Conservation (phyloP, 306 rosid species). For the Cicer cuneatum region DNA sequence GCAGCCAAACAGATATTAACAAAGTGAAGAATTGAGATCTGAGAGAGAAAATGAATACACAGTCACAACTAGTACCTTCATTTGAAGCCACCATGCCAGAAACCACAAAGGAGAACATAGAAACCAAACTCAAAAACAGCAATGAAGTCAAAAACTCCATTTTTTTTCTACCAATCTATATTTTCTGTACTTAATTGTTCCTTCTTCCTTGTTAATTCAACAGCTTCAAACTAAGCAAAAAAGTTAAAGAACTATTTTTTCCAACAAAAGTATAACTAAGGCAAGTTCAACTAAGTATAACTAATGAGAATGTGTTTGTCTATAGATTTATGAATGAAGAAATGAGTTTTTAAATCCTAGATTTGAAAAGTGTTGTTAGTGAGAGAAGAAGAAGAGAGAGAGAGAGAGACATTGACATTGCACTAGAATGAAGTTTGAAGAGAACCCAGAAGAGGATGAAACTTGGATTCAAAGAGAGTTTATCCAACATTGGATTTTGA, state of each 20-base stretch:
- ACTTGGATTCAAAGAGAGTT: slow-evolving; percentile 87
- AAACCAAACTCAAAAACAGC: slow-evolving; percentile 61
- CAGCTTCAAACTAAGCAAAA: slow-evolving; percentile 15
- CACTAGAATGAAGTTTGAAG: slow-evolving; percentile 39
- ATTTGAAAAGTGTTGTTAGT: slow-evolving; percentile 44
- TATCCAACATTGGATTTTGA: slow-evolving; percentile 50
- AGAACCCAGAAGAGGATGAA: slow-evolving; percentile 55
- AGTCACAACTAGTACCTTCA: slow-evolving; percentile 67
- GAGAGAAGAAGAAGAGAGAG: slow-evolving; percentile 29
- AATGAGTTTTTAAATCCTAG: slow-evolving; percentile 47
- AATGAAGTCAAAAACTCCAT: slow-evolving; percentile 67
- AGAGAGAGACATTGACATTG: slow-evolving; percentile 49
- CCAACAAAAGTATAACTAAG: slow-evolving; percentile 40
- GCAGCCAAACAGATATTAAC: slow-evolving; percentile 42
- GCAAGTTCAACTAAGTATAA: slow-evolving; percentile 47
- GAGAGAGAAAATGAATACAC: slow-evolving; percentile 45
- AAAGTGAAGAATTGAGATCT: slow-evolving; percentile 62
- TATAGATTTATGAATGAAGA: slow-evolving; percentile 33
- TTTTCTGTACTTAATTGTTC: neutral
- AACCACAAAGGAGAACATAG: slow-evolving; percentile 54
- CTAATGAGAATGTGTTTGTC: slow-evolving; percentile 9
- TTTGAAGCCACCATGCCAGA: slow-evolving; percentile 54
- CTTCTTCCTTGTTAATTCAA: slow-evolving; percentile 38
- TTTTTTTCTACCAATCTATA: slow-evolving; percentile 47
- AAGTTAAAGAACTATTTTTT: slow-evolving; percentile 46